A percentile compares a stretch with the other conserved stretches of the same genome.
Evolutionary conservation across 352 stramenopile species (phyloP).

Genomic region (Pythium folliculosum): DNA sequence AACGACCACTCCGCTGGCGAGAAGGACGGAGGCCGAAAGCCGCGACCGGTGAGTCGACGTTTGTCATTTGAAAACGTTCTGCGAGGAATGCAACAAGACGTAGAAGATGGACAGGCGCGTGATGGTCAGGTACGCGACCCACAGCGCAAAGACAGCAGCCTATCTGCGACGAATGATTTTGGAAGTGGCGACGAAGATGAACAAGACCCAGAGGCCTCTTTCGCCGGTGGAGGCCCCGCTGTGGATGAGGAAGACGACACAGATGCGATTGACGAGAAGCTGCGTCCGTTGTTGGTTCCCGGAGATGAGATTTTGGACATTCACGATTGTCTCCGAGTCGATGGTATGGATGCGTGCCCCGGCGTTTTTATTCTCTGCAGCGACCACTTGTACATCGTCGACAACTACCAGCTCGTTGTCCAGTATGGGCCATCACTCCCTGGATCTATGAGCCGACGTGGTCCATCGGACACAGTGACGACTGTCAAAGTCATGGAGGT

Average conservation of each 20-base stretch:
- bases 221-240: constrained; percentile 17
- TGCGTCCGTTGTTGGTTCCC: constrained; percentile 62
- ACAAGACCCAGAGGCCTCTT: constrained; percentile 20
- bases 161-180: constrained; percentile 14
- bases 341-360: constrained; percentile 78
- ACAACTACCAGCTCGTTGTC: constrained; percentile 59
- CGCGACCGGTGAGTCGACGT: constrained; percentile 20
- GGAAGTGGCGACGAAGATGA: constrained; percentile 33
- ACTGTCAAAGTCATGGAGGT: constrained; percentile 51
- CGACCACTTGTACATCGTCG: constrained; percentile 69
- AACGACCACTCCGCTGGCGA: background rate
- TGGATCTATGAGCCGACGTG: background rate
- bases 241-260: constrained; percentile 18
- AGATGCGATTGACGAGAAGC: constrained; percentile 59
- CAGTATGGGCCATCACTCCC: constrained; percentile 26
- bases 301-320: constrained; percentile 70
- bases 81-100: background rate
- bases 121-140: background rate
- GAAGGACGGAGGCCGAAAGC: background rate
- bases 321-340: constrained; percentile 69
- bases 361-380: constrained; percentile 71
- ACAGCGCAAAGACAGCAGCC: background rate
- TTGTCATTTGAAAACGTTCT: constrained; percentile 24
- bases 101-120: background rate
- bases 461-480: background rate